Conservation (phyloP, 1,284 basidiomycete genomes). For the Leucoagaricus sp. region DNA sequence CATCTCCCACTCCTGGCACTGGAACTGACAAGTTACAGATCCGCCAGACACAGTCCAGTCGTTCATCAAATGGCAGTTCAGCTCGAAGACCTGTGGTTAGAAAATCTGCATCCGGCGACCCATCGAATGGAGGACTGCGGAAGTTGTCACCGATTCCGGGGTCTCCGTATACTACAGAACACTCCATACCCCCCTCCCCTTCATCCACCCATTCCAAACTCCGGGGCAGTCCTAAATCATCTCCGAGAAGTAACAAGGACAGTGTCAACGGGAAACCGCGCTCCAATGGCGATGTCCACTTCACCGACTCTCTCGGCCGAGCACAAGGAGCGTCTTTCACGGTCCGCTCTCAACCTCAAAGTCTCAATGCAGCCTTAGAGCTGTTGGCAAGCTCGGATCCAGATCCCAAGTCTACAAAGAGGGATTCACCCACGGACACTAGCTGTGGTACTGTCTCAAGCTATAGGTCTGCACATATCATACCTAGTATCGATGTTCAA, state of each 20-base stretch:
- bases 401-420: conserved; percentile 33
- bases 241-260: conserved; percentile 29
- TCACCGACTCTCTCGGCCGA: conserved; percentile 37
- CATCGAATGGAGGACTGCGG: conserved; percentile 26
- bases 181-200: conserved; percentile 46
- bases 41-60: conserved; percentile 27
- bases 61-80: conserved; percentile 18
- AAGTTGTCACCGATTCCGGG: conserved; percentile 63
- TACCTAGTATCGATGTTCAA: conserved; percentile 26
- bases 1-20: conserved; percentile 24
- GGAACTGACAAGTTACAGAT: conserved; percentile 18
- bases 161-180: conserved; percentile 56
- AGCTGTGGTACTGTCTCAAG: conserved; percentile 33
- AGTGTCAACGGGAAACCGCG: conserved; percentile 23
- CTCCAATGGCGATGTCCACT: conserved; percentile 22
- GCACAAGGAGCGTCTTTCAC: conserved; percentile 42
- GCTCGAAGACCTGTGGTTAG: conserved; percentile 31
- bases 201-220: conserved; percentile 32
- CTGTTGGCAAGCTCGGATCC: conserved; percentile 49
- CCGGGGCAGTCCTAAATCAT: conserved; percentile 12
- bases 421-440: conserved; percentile 19
- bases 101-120: conserved; percentile 42
- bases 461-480: conserved; percentile 17
- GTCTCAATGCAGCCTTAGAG: conserved; percentile 57
- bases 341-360: conserved; percentile 51